Base-by-base conservation (phyloP, 2,329 filamentous ascomycete genomes). In the Trichoderma polysporum region DNA sequence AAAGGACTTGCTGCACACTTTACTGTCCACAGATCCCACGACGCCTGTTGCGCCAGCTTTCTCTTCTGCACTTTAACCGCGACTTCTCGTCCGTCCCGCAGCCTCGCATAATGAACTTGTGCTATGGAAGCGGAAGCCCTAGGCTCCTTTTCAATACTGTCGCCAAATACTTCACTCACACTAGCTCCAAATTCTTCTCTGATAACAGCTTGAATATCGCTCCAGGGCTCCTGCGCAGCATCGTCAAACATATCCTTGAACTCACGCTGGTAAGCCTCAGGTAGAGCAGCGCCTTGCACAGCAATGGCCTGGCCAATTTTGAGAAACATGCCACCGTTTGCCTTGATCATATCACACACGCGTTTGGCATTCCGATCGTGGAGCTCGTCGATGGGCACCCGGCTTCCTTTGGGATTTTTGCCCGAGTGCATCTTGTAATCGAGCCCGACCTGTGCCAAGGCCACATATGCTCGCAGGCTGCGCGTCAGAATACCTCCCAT, bases 221-320 rank as follows among this genome's bases (percentile, higher is more conserved):
- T 33, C 64, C 64, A 66, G 7, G 56, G 50, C 9, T 61, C 57
- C 25, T 62, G 64, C 6, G 57, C 22, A 17, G 56, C 57, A 52
- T 66, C 64, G 10, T 66, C 64, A 62, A 66, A 66, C 64, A 66
- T 66, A 5, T 60, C 57, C 31, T 60, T 54, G 19, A 66, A 66
- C 12, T 66, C 64, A 6, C 64, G 64, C 47, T 62, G 64, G n/a
- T 66, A 66, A 10, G 57, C 64, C 15, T 66, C 64, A 4, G 64
- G 64, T 0, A 66, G 64, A 6, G 57, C 64, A 1, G 56, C 47
- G 19, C 64, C 57, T 39, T 66, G 64, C 17, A 66, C 64, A 10
- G 64, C 64, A 39, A 66, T 66, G 9, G 64, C 64, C n/a, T 66
- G 64, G 45, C 64, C 64, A 45, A 62, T 62, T 35, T 66, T 66